Percentiles rank a stretch among this genome's conserved stretches.
Conservation (phyloP, 148 eudicot species). For the Rhododendron vialii region DNA sequence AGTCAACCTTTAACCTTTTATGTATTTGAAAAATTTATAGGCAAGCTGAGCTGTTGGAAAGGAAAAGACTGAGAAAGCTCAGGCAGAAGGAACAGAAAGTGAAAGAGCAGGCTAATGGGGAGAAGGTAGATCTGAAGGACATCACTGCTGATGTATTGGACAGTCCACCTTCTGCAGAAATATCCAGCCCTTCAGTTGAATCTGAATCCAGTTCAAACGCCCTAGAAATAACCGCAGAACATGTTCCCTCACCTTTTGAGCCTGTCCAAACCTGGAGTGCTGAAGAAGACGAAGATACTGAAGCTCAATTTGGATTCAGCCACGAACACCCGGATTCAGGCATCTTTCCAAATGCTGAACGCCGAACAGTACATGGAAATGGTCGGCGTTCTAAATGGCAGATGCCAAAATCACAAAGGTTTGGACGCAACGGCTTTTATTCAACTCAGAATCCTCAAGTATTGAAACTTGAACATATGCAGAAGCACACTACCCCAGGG, state of each 20-base stretch:
- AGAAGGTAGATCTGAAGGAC: conserved; percentile 29
- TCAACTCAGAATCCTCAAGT: conserved; percentile 37
- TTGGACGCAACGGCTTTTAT: conserved; percentile 34
- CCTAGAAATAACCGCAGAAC: conserved; percentile 25
- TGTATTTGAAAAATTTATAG: conserved; percentile 21
- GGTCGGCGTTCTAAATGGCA: conserved; percentile 53
- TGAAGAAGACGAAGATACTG: conserved; percentile 30
- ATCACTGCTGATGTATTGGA: conserved; percentile 22
- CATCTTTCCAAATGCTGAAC: conserved; percentile 30
- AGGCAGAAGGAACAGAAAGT: conserved; percentile 77
- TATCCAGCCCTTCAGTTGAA: conserved; percentile 29
- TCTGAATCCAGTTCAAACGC: conserved; percentile 31
- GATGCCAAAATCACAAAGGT: conserved; percentile 49
- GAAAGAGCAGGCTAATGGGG: conserved; percentile 45
- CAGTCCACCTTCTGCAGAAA: conserved; percentile 31
- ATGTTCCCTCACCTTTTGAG: conserved; percentile 25
- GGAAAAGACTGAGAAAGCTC: conserved; percentile 70
- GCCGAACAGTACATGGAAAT: conserved; percentile 18
- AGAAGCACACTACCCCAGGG: conserved; percentile 39
- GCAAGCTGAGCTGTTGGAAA: conserved; percentile 66
- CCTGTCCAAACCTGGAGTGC: conserved; percentile 23
- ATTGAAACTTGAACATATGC: conserved; percentile 18
- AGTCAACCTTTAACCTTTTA: background rate
- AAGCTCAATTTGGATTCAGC: conserved; percentile 28
- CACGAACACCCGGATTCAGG: conserved; percentile 29